These are phyloP conservation scores for Limtongia smithiae DNA, from an alignment of 805 yeast genomes.

Conservation along the genomic window DNA sequence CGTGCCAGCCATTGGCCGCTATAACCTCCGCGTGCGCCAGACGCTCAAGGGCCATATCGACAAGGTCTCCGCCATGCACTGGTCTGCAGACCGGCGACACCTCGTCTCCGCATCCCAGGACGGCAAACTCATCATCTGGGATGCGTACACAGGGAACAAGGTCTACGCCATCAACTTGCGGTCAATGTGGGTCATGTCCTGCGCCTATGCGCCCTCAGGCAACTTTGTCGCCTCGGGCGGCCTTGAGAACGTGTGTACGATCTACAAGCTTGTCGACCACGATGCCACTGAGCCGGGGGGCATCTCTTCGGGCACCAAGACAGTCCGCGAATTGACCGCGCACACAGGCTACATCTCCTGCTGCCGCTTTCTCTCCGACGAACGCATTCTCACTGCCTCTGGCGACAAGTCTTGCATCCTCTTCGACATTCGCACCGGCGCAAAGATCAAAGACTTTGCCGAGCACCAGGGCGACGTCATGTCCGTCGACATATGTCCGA, in stretches of 20 bases:
- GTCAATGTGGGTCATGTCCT: conserved; percentile 73
- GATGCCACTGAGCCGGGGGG: conserved; percentile 13
- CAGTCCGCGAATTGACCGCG: conserved; percentile 41
- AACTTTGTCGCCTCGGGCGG: conserved; percentile 76
- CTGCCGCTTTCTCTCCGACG: conserved; percentile 60
- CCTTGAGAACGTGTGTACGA: conserved; percentile 70
- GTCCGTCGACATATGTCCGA: conserved; percentile 62
- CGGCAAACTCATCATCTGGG: conserved; percentile 83
- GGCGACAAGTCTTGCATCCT: conserved; percentile 77
- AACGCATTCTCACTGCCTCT: conserved; percentile 60
- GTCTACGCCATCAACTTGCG: conserved; percentile 66
- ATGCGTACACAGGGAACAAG: conserved; percentile 66
- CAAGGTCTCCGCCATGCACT: conserved; percentile 64
- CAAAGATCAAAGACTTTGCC: conserved; percentile 36
- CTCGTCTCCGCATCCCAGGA: conserved; percentile 79
- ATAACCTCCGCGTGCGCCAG: conserved; percentile 21
- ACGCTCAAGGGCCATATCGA: conserved; percentile 59
- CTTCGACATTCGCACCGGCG: conserved; percentile 74
- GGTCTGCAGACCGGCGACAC: conserved; percentile 61
- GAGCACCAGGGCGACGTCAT: conserved; percentile 50
- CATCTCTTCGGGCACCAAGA: neutral
- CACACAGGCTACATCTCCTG: conserved; percentile 81
- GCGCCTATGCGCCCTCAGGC: conserved; percentile 68
- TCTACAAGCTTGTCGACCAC: conserved; percentile 46
- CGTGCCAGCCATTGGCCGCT: conserved; percentile 18